Base-by-base conservation (phyloP, 2,329 filamentous ascomycete species). In the Penicillium rolfsii region DNA sequence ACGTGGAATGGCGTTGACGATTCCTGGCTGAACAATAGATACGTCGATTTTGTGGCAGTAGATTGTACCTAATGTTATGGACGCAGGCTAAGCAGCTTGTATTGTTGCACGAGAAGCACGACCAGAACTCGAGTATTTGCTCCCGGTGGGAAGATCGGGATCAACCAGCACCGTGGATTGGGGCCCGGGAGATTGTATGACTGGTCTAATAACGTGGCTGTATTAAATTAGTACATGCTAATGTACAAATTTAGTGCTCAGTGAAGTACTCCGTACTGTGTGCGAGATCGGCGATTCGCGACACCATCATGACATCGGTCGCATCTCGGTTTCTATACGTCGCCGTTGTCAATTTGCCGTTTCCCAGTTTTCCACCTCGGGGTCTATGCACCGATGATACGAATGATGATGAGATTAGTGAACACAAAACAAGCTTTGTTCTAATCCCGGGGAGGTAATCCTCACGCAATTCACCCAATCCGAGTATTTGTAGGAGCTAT, bases 161-260 rank as follows among this genome's bases (percentile, higher is more conserved):
- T 58, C 49, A 45, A 59, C 56, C 28, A 50, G 22, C 41, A 19
- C 40, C 46, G 33, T 55, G 58, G 52, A 57, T 48, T 56, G 48
- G 48, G 26, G 19, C 55, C 36, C 57, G 55, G 64, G 55, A 61
- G 61, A 66, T 66, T 60, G 60, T 22, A 22, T 56, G 59, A 19
- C 28, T 53, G 55, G 12, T 5, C 6, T 4, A 28, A 6, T 33
- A 33, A 33, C 19, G 19, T 22, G 19, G 7, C 7, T 8, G 30
- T 6, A 33, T 11, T 33, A 33, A 33, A 2, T 33, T 11, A 33
- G 30, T 33, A 33, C 9, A 22, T 22, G 19, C 19, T 22, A 22
- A 22, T 22, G 19, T 22, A 22, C 19, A 22, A 22, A 22, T 22
- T 22, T 22, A 22, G 19, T 33, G 9, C 30, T 33, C 9, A 33